Evolutionary conservation across 768 basidiomycete species (phyloP), one percentile per base, ranked within the genome.

Genomic region (Boletus rubescentipes): DNA sequence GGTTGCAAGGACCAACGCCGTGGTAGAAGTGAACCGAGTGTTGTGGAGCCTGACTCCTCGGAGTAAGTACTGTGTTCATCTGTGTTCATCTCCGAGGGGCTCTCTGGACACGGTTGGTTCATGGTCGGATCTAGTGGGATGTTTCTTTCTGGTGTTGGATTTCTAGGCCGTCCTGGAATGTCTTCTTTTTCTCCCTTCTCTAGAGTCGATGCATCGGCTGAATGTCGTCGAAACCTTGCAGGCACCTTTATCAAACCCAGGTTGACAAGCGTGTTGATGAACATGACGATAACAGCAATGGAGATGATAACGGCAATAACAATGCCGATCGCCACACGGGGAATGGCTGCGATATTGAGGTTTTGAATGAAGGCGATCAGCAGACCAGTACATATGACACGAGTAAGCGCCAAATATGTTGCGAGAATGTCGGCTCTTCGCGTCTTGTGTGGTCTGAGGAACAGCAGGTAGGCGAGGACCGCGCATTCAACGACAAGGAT

Each of bases 261-360:
- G 60, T 87, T 81, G 69, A 83, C 71, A 40, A 83, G 59, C 40
- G 85, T 72, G 63, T 91, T 91, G 63, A 86, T 59, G 65, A 89
- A 80, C 63, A 90, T 76, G 51, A 91, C 70, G 42, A 94, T 55
- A 30, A 89, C 78, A 0, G 89, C 80, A 36, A 91, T 72, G 14
- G 87, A 86, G 67, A 84, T 87, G 35, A 93, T 76, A 31, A 88
- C 81, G 12, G 85, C 83, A 36, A 83, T 77, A 57, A 92, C 79
- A 52, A 89, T 78, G 20, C 92, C 93, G 51, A 97, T 85, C 32
- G 81, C 86, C 2, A 90, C 87, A 18, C 93, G 82, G 1, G 89
- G 85, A 61, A 96, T 96, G 37, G 93, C 77, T 16, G 77, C 72
- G 32, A 94, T 78, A 7, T 76, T 68, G 23, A 93, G 65, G 9